Percentiles rank a stretch among this genome's conserved stretches.
These are phyloP conservation scores for Tubosaeta sp. DNA, from an alignment of 768 basidiomycete genomes.

Conservation along the genomic window DNA sequence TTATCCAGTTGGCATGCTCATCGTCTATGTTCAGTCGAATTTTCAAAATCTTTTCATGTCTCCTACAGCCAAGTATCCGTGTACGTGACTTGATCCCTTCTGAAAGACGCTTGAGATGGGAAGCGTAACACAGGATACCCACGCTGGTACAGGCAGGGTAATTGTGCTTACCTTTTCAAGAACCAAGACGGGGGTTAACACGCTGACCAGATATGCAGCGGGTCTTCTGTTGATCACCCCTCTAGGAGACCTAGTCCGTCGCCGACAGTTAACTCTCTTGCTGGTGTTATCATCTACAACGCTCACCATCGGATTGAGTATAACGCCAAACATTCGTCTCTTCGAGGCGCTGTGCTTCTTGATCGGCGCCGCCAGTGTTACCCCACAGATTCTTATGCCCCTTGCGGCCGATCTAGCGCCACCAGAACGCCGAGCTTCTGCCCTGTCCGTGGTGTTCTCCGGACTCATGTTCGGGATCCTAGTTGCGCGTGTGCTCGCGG, in stretches of 20 bases:
- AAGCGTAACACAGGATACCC: conserved; percentile 44
- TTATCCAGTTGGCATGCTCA: not conserved
- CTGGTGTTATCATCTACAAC: conserved; percentile 49
- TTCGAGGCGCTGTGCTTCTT: conserved; percentile 71
- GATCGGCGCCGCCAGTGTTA: conserved; percentile 66
- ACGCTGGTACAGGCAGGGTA: conserved; percentile 69
- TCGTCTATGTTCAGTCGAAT: conserved; percentile 20
- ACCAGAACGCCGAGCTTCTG: conserved; percentile 63
- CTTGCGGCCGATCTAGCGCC: conserved; percentile 80
- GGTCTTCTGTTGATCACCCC: conserved; percentile 77
- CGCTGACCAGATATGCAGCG: conserved; percentile 52
- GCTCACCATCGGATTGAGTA: conserved; percentile 67
- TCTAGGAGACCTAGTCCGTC: conserved; percentile 75
- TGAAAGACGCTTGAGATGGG: not conserved
- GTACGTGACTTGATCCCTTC: conserved; percentile 15
- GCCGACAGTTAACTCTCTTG: conserved; percentile 64
- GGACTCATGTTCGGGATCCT: conserved; percentile 70
- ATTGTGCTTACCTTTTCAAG: conserved; percentile 1
- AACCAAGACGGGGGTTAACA: not conserved
- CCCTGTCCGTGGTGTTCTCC: conserved; percentile 70
- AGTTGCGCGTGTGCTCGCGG: conserved; percentile 69
- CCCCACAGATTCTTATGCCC: conserved; percentile 72
- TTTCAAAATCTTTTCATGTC: conserved; percentile 38
- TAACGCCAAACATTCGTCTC: conserved; percentile 53
- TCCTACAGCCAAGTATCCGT: conserved; percentile 34